Conservation (phyloP, 2,329 filamentous ascomycete species). For the Fonsecaea pedrosoi region DNA sequence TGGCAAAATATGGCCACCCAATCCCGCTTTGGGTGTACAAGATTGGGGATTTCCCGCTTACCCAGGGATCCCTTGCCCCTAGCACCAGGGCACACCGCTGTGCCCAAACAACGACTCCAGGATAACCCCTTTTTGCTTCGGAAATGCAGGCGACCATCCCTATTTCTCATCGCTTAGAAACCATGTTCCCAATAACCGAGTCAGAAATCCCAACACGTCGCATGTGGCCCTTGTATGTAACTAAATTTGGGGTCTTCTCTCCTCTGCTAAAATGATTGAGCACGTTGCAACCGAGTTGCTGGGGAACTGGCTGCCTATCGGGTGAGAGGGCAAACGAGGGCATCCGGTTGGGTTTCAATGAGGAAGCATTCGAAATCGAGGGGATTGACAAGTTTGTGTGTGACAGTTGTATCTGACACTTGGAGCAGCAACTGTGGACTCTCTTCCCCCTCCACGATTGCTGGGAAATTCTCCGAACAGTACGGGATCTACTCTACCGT, state of each 20-base stretch:
- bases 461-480: not conserved
- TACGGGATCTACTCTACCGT: not conserved
- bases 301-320: constrained; percentile 6
- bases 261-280: not conserved
- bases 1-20: not conserved
- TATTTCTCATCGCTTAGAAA: constrained; percentile 16
- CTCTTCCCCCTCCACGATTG: not conserved
- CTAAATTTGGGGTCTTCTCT: not conserved
- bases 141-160: constrained; percentile 19
- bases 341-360: not conserved
- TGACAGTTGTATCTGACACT: not conserved
- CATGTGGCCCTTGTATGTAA: not conserved
- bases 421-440: not conserved
- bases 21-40: not conserved
- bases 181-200: constrained; percentile 4
- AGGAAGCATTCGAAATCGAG: not conserved
- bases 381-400: not conserved
- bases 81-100: constrained; percentile 10
- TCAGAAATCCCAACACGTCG: constrained; percentile 4
- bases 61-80: not conserved
- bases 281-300: constrained; percentile 8
- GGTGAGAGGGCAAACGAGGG: not conserved
- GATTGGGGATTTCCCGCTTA: not conserved
- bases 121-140: constrained; percentile 10
- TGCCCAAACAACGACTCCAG: not conserved